Conservation (phyloP, 768 basidiomycete species). For the Fomitopsis pulvina region DNA sequence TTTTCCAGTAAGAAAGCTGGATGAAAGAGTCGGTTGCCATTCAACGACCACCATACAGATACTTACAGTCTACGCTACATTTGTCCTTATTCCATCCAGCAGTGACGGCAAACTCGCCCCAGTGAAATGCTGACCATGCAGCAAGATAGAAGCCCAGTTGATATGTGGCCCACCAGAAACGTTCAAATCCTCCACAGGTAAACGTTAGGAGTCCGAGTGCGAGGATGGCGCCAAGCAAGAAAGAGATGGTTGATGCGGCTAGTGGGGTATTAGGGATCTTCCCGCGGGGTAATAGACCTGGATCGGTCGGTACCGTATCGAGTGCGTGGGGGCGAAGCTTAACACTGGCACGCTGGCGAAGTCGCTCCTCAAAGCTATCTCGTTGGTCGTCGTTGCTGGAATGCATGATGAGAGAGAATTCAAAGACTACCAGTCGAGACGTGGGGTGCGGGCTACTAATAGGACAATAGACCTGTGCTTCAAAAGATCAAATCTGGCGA, state of each 20-base stretch:
- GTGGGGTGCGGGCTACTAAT: too few relatives aligned
- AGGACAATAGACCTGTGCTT: too few relatives aligned
- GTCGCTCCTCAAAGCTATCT: slow-evolving; percentile 23
- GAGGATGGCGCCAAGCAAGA: slow-evolving; percentile 75
- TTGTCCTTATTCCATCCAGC: slow-evolving; percentile 94
- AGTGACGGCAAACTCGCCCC: slow-evolving; percentile 91
- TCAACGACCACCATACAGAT: neutral
- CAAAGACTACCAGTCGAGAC: too few relatives aligned
- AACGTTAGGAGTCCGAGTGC: slow-evolving; percentile 49
- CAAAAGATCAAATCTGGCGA: too few relatives aligned
- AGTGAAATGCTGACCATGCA: slow-evolving; percentile 84
- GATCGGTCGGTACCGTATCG: slow-evolving; percentile 44
- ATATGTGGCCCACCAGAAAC: slow-evolving; percentile 58
- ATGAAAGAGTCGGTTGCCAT: slow-evolving; percentile 2
- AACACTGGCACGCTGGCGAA: slow-evolving; percentile 34
- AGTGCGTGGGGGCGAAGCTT: slow-evolving; percentile 35
- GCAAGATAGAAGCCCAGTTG: slow-evolving; percentile 81
- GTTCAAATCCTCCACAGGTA: slow-evolving; percentile 35
- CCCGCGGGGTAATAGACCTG: slow-evolving; percentile 34
- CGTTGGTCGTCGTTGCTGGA: neutral
- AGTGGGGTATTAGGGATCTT: slow-evolving; percentile 88
- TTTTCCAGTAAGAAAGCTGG: slow-evolving; percentile 93
- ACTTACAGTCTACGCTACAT: slow-evolving; percentile 88
- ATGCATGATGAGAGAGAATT: neutral
- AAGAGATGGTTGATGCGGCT: slow-evolving; percentile 69